phyloP scores from a whole-genome alignment of 2,329 filamentous ascomycete genomes.

The Xylaria sp. region DNA sequence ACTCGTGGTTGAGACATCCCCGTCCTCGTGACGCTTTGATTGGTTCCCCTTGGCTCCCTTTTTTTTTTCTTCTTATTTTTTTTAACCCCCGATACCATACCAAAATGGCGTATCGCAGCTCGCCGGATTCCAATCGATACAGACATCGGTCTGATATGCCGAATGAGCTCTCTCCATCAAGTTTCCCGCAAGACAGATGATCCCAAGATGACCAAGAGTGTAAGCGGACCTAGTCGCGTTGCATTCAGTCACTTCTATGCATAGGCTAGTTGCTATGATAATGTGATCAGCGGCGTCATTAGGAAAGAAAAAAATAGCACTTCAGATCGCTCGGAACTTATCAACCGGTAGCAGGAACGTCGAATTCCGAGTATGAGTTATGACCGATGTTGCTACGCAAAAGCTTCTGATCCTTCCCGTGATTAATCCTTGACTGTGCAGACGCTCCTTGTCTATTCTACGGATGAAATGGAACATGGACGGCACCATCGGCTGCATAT shows the following conservation, averaged over 20 bases:
- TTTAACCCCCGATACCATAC: not conserved
- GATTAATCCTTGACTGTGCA: not conserved
- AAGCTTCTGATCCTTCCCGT: not conserved
- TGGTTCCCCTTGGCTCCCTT: not conserved
- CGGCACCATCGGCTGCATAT: not conserved
- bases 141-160: slow-evolving; percentile 58
- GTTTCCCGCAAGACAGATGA: slow-evolving; percentile 49
- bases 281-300: slow-evolving; percentile 63
- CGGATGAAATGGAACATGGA: not conserved
- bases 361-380: not conserved
- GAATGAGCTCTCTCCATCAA: not conserved
- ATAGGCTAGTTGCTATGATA: slow-evolving; percentile 69
- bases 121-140: slow-evolving; percentile 68
- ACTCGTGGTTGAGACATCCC: slow-evolving; percentile 20
- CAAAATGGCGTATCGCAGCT: slow-evolving; percentile 55
- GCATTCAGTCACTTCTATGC: slow-evolving; percentile 73
- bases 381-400: not conserved
- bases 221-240: slow-evolving; percentile 69
- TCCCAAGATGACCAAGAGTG: slow-evolving; percentile 68
- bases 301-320: slow-evolving; percentile 54
- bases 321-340: slow-evolving; percentile 54
- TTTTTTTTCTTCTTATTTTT: not conserved
- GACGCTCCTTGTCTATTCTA: not conserved
- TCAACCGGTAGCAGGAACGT: slow-evolving; percentile 37
- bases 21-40: slow-evolving; percentile 8